Evolutionary conservation across 495 filamentous ascomycete genomes (phyloP).

Genomic region (Pyrenula massariospora): DNA sequence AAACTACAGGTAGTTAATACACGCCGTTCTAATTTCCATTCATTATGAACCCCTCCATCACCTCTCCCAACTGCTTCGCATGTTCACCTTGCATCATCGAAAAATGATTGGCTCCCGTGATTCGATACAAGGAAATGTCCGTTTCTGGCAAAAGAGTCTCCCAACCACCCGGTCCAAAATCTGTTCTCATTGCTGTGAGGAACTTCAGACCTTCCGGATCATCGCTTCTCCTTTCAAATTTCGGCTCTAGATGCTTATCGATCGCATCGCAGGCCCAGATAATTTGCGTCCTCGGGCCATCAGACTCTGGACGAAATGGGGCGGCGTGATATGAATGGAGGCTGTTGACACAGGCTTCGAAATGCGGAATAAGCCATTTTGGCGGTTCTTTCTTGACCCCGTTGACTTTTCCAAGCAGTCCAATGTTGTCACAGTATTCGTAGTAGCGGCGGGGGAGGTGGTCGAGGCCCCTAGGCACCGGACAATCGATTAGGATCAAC

Average conservation of each 20-base stretch:
- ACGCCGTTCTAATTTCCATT: too few relatives aligned
- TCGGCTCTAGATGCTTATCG: conserved; percentile 58
- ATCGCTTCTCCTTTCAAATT: conserved; percentile 56
- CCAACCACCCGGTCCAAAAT: conserved; percentile 74
- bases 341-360: conserved; percentile 61
- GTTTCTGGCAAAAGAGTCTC: conserved; percentile 55
- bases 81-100: too few relatives aligned
- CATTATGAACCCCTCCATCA: too few relatives aligned
- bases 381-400: conserved; percentile 52
- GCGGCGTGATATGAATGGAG: conserved; percentile 58
- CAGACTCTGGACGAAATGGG: too few relatives aligned
- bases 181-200: conserved; percentile 64
- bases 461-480: conserved; percentile 12
- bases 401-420: conserved; percentile 32
- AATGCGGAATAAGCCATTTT: conserved; percentile 75
- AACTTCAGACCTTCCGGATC: conserved; percentile 53
- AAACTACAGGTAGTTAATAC: too few relatives aligned
- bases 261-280: conserved; percentile 81
- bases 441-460: conserved; percentile 16
- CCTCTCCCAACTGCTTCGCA: too few relatives aligned
- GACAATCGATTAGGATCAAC: conserved; percentile 27
- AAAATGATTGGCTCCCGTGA: conserved; percentile 54
- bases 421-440: conserved; percentile 26
- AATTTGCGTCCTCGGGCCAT: too few relatives aligned
- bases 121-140: conserved; percentile 55